Evolutionary conservation across 306 rosid genomes (phyloP).

Genomic region (Hippophae gyantsensis): DNA sequence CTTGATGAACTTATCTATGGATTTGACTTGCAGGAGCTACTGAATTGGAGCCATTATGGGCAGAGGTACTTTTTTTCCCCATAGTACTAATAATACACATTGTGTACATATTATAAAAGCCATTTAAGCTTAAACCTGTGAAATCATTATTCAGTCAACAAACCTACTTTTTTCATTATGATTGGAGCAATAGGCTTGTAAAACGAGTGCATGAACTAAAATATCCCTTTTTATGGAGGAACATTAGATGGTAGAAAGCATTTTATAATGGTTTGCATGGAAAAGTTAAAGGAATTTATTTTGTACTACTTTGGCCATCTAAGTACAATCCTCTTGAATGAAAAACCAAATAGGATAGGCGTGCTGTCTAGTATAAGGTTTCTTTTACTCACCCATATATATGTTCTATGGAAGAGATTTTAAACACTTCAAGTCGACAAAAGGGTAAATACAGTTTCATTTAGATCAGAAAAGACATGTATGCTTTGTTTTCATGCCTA

Average conservation of each 20-base stretch:
- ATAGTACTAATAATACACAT: slow-evolving; percentile 1
- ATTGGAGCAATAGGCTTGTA: neutral
- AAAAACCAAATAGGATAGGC: neutral
- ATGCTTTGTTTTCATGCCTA: too few species aligned
- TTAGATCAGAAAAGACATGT: too few species aligned
- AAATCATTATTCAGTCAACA: neutral
- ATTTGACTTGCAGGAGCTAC: slow-evolving; percentile 57
- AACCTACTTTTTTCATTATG: neutral
- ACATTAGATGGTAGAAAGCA: neutral
- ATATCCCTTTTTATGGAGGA: neutral
- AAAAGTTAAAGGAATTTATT: neutral
- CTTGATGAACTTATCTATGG: slow-evolving; percentile 12
- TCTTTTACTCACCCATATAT: neutral
- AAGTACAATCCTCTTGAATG: neutral
- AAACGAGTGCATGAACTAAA: neutral
- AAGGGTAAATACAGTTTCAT: too few species aligned
- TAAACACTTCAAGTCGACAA: too few species aligned
- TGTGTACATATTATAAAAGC: neutral
- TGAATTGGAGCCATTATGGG: slow-evolving; percentile 85
- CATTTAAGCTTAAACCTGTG: neutral
- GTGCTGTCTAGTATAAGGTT: neutral
- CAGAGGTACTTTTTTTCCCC: slow-evolving; percentile 48
- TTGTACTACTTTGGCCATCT: neutral
- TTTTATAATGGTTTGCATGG: neutral
- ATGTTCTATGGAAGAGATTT: neutral